phyloP scores from a whole-genome alignment of 2,329 filamentous ascomycete species.

The Didymellaceae sp. region DNA sequence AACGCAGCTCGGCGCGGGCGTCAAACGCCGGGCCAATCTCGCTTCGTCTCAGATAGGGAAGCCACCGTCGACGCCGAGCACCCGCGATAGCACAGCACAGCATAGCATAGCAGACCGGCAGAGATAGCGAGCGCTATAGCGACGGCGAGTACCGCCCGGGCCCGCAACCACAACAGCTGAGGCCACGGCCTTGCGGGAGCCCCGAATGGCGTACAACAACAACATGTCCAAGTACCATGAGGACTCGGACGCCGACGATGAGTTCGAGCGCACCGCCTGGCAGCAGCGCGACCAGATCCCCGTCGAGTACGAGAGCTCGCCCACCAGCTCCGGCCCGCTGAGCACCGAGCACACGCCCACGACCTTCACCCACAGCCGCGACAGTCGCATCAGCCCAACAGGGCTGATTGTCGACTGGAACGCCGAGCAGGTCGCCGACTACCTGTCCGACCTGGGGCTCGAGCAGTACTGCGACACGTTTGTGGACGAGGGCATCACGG shows the following conservation, averaged over 20 bases:
- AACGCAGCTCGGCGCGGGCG: constrained; percentile 15
- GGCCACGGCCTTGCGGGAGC: background rate
- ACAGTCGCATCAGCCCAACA: constrained; percentile 71
- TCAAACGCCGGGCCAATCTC: constrained; percentile 46
- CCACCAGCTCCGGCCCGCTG: constrained; percentile 74
- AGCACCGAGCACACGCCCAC: constrained; percentile 80
- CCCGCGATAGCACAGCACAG: too few species aligned
- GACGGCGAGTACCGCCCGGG: background rate
- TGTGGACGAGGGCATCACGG: constrained; percentile 94
- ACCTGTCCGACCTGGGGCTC: constrained; percentile 79
- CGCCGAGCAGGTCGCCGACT: constrained; percentile 88
- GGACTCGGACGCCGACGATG: constrained; percentile 75
- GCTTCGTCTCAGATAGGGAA: constrained; percentile 47
- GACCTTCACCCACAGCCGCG: constrained; percentile 71
- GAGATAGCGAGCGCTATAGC: too few species aligned
- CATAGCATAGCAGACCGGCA: background rate
- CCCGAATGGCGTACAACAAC: constrained; percentile 48
- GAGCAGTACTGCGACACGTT: constrained; percentile 84
- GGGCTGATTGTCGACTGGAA: constrained; percentile 82
- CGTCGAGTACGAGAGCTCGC: constrained; percentile 71
- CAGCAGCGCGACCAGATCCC: constrained; percentile 64
- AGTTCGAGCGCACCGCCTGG: constrained; percentile 77
- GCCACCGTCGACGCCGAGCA: constrained; percentile 1
- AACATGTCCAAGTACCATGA: constrained; percentile 68
- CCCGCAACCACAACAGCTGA: too few species aligned